Evolutionary conservation across 306 rosid species (phyloP), one percentile per base, ranked within the genome.

Genomic region (Casuarina glauca): DNA sequence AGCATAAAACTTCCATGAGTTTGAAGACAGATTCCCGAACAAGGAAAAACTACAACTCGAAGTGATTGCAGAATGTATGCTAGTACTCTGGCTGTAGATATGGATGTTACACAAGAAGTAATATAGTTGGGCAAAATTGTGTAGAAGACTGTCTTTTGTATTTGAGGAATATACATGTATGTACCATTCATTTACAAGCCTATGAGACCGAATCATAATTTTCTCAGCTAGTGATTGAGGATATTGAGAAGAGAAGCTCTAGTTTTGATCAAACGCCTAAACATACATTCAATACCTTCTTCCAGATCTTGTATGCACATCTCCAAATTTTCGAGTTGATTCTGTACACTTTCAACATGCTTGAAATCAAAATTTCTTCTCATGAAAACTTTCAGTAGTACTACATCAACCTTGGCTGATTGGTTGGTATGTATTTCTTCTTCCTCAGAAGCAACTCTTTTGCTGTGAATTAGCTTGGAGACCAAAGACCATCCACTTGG

Each of bases 401-500:
- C 74, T 12, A 36, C 49, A 53, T 73, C 52, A 16, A 73, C 49
- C 78, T 79, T 76, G 42, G 78, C 61, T 69, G 82, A 82, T 60
- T 86, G 84, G 66, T 82, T 86, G 72, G 72, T 70, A 15, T 66
- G 76, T 5, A 46, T 16, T 41, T 5, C 79, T 72, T 35, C 73
- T 76, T 78, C 80, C 74, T 63, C 46, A 12, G 41, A 66, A 9
- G 75, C 75, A 6, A 80, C 74, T 70, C 78, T 86, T 80, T 77
- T 66, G 76, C 3, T 74, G 41, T 74, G 17, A 80, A 74, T 74
- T 0, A 80, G 48, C 79, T 82, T 82, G 35, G 86, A 80, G 55
- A 86, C 83, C 76, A 86, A 82, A 63, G 79, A 77, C 82, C 82
- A 70, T 45, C 78, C 74, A 19, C 74, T 26, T 50, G 45, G 58